phyloP scores from a whole-genome alignment of 225 moss, liverwort and hornwort species.

The Asterella californica region DNA sequence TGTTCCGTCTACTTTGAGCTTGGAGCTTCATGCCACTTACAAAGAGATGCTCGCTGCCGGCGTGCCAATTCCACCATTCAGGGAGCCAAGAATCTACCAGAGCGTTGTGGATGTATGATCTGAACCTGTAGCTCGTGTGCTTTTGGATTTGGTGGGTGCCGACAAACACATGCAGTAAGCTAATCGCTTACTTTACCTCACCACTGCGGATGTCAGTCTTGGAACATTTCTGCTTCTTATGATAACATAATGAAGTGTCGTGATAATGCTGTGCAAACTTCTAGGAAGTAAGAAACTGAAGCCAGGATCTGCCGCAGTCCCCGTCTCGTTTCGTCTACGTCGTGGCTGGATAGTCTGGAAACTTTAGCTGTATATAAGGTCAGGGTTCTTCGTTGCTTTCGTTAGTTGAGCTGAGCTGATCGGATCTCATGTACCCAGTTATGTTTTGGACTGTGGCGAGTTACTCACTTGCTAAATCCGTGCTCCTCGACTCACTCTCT shows the following conservation, averaged over 20 bases:
- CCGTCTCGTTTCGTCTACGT: not conserved
- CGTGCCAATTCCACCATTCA: slow-evolving; percentile 29
- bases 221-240: not conserved
- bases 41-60: slow-evolving; percentile 5
- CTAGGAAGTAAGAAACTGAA: not conserved
- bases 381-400: not conserved
- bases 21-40: slow-evolving; percentile 23
- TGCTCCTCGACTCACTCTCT: too few relatives aligned
- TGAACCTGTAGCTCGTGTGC: not conserved
- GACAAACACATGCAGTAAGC: not conserved
- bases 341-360: not conserved
- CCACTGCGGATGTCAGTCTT: not conserved
- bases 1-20: slow-evolving; percentile 7
- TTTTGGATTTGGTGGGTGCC: not conserved
- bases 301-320: too few relatives aligned
- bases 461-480: too few relatives aligned
- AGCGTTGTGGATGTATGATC: slow-evolving; percentile 20
- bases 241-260: not conserved
- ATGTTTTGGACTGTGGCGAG: too few relatives aligned
- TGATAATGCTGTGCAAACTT: not conserved
- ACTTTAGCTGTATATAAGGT: too few relatives aligned
- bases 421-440: not conserved
- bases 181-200: not conserved
- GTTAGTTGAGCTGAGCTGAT: not conserved
- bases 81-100: slow-evolving; percentile 32